Evolutionary conservation across 108 stramenopile genomes (phyloP).

Genomic region (Cyclotella kingstonii): DNA sequence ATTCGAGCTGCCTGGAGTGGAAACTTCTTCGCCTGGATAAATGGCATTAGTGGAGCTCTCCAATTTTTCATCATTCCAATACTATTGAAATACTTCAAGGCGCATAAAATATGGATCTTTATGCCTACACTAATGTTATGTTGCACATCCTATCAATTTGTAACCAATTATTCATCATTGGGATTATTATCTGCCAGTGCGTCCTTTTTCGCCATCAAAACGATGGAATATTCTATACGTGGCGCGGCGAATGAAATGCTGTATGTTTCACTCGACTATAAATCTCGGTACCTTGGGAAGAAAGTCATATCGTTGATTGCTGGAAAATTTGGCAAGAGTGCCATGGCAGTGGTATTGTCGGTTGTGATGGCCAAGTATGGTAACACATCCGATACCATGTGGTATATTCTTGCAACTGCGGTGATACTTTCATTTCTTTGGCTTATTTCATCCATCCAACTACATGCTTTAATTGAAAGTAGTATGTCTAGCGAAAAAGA

Average conservation of each 20-base stretch:
- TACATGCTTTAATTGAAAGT: slow-evolving; percentile 34
- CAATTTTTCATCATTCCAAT: slow-evolving; percentile 62
- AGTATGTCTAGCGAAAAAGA: too few relatives aligned
- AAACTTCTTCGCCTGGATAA: slow-evolving; percentile 54
- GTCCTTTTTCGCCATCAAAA: slow-evolving; percentile 53
- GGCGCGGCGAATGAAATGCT: slow-evolving; percentile 55
- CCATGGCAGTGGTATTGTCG: slow-evolving; percentile 47
- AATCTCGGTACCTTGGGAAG: slow-evolving; percentile 61
- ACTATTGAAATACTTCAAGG: slow-evolving; percentile 23
- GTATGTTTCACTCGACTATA: slow-evolving; percentile 58
- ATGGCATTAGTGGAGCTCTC: slow-evolving; percentile 50
- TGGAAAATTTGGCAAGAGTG: slow-evolving; percentile 58
- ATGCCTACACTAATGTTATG: slow-evolving; percentile 53
- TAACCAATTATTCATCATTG: slow-evolving; percentile 16
- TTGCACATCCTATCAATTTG: slow-evolving; percentile 36
- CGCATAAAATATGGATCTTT: slow-evolving; percentile 45
- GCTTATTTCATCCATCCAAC: slow-evolving; percentile 28
- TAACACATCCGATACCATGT: slow-evolving; percentile 25
- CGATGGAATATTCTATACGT: slow-evolving; percentile 59
- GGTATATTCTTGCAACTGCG: slow-evolving; percentile 38
- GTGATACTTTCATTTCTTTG: slow-evolving; percentile 26
- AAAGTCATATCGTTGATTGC: slow-evolving; percentile 56
- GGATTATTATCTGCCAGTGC: slow-evolving; percentile 37
- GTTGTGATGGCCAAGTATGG: slow-evolving; percentile 35
- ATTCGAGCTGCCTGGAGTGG: slow-evolving; percentile 57